These are phyloP conservation scores for Inonotus obliquus DNA, from an alignment of 1,284 basidiomycete species.

Conservation along the genomic window DNA sequence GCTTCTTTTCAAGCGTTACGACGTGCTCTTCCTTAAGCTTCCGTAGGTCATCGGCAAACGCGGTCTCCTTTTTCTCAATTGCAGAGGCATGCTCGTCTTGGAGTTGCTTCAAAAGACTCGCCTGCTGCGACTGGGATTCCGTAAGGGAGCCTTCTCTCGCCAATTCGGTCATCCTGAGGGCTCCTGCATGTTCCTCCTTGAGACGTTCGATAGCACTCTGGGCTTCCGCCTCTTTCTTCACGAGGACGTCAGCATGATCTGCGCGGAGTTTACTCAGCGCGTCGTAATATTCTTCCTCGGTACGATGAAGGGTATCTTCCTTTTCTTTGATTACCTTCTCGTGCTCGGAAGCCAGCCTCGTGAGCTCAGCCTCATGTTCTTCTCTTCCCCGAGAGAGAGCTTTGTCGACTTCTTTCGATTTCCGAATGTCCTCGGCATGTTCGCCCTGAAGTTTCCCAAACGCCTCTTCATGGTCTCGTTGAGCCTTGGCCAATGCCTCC, in stretches of 20 bases:
- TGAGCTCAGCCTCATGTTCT: slow-evolving; percentile 49
- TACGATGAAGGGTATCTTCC: slow-evolving; percentile 58
- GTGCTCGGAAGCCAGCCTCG: slow-evolving; percentile 50
- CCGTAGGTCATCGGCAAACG: slow-evolving; percentile 58
- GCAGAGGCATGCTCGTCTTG: slow-evolving; percentile 67
- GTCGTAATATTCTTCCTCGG: slow-evolving; percentile 77
- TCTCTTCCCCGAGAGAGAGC: slow-evolving; percentile 41
- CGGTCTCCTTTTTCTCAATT: slow-evolving; percentile 56
- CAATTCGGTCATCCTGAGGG: slow-evolving; percentile 65
- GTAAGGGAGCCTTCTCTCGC: slow-evolving; percentile 68
- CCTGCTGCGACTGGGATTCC: slow-evolving; percentile 65
- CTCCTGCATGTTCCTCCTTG: slow-evolving; percentile 65
- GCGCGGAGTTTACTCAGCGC: slow-evolving; percentile 64
- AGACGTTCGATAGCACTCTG: slow-evolving; percentile 57
- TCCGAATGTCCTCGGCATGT: slow-evolving; percentile 44
- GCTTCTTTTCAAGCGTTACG: slow-evolving; percentile 46
- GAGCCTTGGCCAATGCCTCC: slow-evolving; percentile 40
- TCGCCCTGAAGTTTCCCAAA: slow-evolving; percentile 45
- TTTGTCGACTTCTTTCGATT: slow-evolving; percentile 41
- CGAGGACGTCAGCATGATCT: slow-evolving; percentile 61
- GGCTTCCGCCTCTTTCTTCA: slow-evolving; percentile 55
- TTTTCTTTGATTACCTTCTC: slow-evolving; percentile 50
- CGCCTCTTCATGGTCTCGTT: slow-evolving; percentile 46
- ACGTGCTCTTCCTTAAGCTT: slow-evolving; percentile 58
- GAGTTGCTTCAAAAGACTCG: slow-evolving; percentile 51